These are phyloP conservation scores for Acanthamoeba triangularis DNA, from an alignment of 208 protist genomes.

Conservation along the genomic window DNA sequence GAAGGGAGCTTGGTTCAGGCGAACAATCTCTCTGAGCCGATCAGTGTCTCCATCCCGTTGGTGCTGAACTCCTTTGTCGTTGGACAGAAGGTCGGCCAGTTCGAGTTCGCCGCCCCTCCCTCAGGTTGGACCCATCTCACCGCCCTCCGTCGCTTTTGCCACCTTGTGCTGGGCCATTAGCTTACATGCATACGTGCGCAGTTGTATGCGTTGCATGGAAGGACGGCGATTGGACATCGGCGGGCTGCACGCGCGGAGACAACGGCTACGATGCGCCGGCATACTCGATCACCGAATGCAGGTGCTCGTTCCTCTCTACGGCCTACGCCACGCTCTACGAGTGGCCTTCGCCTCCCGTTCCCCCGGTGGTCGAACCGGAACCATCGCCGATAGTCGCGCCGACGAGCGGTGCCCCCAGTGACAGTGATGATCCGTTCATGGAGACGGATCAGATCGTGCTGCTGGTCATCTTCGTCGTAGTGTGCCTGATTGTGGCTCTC, in stretches of 20 bases:
- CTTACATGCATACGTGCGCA: neutral
- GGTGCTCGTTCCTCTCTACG: neutral
- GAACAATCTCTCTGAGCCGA: neutral
- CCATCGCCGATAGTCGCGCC: neutral
- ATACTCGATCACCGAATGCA: slow-evolving; percentile 58
- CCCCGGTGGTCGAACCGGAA: neutral
- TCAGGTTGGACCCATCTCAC: neutral
- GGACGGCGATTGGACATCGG: neutral
- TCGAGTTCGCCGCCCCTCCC: neutral
- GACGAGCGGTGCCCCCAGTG: neutral
- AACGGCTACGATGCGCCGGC: neutral
- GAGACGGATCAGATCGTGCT: slow-evolving; percentile 57
- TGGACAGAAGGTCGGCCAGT: neutral
- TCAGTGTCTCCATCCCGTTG: slow-evolving; percentile 30
- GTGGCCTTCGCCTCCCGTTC: neutral
- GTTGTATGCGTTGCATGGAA: slow-evolving; percentile 45
- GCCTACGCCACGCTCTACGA: slow-evolving; percentile 63
- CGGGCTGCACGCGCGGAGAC: neutral
- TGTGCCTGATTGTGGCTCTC: neutral
- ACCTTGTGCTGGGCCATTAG: neutral
- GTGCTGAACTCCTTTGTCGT: neutral
- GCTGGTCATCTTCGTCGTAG: slow-evolving; percentile 17
- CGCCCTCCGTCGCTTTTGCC: too few relatives aligned
- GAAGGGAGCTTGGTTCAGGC: neutral
- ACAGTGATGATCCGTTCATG: neutral